phyloP scores from a whole-genome alignment of 179 eudicot genomes.

The Silene coronaria region DNA sequence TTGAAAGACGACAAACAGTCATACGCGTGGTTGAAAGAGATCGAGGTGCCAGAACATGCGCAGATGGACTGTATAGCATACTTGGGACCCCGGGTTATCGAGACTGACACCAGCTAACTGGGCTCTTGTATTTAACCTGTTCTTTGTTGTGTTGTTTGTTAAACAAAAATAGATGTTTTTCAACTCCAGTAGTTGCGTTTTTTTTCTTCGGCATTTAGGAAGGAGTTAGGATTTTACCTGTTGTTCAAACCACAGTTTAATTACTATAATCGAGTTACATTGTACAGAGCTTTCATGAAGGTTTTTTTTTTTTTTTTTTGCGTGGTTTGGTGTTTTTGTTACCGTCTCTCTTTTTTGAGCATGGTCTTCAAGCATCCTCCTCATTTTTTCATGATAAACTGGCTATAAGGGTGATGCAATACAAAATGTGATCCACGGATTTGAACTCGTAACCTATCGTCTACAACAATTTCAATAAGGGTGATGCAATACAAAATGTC shows the following conservation, averaged over 20 bases:
- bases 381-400: background rate
- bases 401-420: background rate
- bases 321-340: background rate
- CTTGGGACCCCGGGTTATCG: constrained; percentile 44
- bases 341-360: too few relatives aligned
- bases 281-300: constrained; percentile 19
- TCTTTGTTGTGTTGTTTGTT: background rate
- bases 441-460: too few relatives aligned
- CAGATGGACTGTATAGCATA: constrained; percentile 44
- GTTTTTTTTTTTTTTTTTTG: background rate
- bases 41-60: constrained; percentile 44
- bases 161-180: constrained; percentile 7
- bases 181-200: background rate
- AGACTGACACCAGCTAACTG: constrained; percentile 19
- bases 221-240: background rate
- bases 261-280: background rate
- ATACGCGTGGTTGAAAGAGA: constrained; percentile 54
- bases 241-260: constrained; percentile 20
- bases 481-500: too few relatives aligned
- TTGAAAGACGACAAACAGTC: constrained; percentile 22
- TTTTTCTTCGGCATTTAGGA: background rate
- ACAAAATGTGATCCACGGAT: too few relatives aligned
- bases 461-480: too few relatives aligned
- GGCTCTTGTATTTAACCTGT: background rate
- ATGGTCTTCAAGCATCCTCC: background rate